Percentiles rank a stretch among this genome's conserved stretches.
Evolutionary conservation across 106 monocot species (phyloP).

Genomic region (Phalaenopsis aphrodite): DNA sequence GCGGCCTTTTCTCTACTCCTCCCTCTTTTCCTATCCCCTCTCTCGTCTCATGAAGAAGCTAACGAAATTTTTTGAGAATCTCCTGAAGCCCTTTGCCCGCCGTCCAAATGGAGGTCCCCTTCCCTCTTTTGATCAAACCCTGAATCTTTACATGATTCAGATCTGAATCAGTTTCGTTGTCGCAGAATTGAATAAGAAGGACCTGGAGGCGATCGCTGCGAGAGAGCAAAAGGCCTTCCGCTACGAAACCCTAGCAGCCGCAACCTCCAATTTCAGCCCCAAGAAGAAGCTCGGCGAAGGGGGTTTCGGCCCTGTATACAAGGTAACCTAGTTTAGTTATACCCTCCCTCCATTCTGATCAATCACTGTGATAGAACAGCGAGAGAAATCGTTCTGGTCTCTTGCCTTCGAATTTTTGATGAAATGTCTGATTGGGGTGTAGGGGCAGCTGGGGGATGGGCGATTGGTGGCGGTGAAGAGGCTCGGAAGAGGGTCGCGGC

Average conservation of each 20-base stretch:
- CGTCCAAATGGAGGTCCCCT: not conserved
- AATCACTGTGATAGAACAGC: too few species aligned
- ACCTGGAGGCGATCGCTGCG: conserved; percentile 59
- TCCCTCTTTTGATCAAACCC: not conserved
- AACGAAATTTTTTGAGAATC: not conserved
- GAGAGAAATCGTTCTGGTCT: too few species aligned
- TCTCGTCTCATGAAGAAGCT: not conserved
- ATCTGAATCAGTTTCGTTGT: not conserved
- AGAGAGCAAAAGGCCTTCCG: conserved; percentile 55
- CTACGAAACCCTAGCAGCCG: conserved; percentile 49
- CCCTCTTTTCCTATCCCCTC: not conserved
- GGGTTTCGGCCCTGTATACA: conserved; percentile 74
- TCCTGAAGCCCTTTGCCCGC: not conserved
- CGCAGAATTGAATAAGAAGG: conserved; percentile 4
- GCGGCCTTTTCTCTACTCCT: not conserved
- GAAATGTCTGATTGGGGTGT: not conserved
- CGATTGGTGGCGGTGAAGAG: conserved; percentile 73
- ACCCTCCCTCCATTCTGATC: too few species aligned
- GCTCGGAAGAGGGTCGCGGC: conserved; percentile 45
- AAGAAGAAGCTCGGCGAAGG: conserved; percentile 63
- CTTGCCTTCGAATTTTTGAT: not conserved
- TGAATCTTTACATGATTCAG: not conserved
- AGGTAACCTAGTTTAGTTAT: conserved; percentile 5
- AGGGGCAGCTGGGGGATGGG: conserved; percentile 63
- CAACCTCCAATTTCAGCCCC: conserved; percentile 45